Conservation (phyloP, 495 filamentous ascomycete species). For the Usnea hakonensis region DNA sequence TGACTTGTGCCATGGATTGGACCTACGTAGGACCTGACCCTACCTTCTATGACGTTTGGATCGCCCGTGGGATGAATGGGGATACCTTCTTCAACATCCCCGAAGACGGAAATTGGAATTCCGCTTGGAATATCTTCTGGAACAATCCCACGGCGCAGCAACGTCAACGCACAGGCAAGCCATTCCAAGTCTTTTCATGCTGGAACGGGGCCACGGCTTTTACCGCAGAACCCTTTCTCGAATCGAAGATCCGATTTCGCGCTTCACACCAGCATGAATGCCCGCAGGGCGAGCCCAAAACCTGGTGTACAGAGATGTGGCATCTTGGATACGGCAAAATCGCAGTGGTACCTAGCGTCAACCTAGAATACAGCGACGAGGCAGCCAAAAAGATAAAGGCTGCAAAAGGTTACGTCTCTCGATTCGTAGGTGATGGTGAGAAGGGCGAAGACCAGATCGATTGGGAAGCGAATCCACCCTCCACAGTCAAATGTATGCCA, state of each 20-base stretch:
- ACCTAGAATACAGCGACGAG: conserved; percentile 39
- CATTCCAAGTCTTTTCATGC: conserved; percentile 49
- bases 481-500: conserved; percentile 28
- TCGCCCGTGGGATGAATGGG: conserved; percentile 42
- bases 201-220: conserved; percentile 44
- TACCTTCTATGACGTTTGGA: conserved; percentile 48
- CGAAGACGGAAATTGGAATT: conserved; percentile 35
- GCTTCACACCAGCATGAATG: conserved; percentile 4
- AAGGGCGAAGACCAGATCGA: conserved; percentile 22
- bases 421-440: neutral
- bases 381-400: conserved; percentile 33
- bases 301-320: conserved; percentile 14
- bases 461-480: conserved; percentile 25
- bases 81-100: conserved; percentile 46
- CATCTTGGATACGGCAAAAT: conserved; percentile 15
- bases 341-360: conserved; percentile 28
- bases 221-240: conserved; percentile 29
- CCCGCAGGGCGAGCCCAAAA: conserved; percentile 14
- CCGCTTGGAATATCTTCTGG: conserved; percentile 29
- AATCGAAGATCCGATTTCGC: conserved; percentile 34
- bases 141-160: conserved; percentile 1
- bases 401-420: conserved; percentile 34
- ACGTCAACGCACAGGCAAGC: conserved; percentile 31
- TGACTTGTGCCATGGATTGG: conserved; percentile 52
- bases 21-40: conserved; percentile 32